phyloP scores from a whole-genome alignment of 2,329 filamentous ascomycete species.

The Gliomastix tumulicola region DNA sequence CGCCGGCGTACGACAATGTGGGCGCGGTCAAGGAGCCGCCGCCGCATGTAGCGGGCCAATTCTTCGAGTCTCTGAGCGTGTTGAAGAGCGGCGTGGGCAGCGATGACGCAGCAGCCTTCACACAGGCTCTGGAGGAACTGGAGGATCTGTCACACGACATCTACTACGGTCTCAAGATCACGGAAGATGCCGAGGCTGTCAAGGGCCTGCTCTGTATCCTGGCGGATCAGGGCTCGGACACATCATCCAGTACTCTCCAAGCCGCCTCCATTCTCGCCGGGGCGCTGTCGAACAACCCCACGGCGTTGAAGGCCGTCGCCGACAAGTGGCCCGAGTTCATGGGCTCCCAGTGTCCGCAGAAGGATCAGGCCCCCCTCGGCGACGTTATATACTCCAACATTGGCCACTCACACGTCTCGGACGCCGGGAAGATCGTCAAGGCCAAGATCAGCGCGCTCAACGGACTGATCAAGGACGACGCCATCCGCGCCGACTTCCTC shows the following conservation, averaged over 20 bases:
- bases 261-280: conserved; percentile 52
- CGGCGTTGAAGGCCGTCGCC: conserved; percentile 45
- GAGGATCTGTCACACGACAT: conserved; percentile 61
- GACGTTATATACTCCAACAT: conserved; percentile 28
- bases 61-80: conserved; percentile 35
- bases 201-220: conserved; percentile 52
- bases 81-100: conserved; percentile 34
- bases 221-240: conserved; percentile 36
- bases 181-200: conserved; percentile 45
- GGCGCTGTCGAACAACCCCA: conserved; percentile 58
- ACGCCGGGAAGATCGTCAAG: conserved; percentile 20
- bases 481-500: conserved; percentile 50
- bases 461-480: conserved; percentile 46
- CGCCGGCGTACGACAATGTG: conserved; percentile 49
- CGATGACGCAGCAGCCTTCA: too few relatives aligned
- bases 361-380: conserved; percentile 18
- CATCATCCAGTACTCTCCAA: too few relatives aligned
- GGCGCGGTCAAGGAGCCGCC: conserved; percentile 50
- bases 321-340: conserved; percentile 37
- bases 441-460: conserved; percentile 43
- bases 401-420: conserved; percentile 6
- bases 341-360: conserved; percentile 24
- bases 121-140: conserved; percentile 49
- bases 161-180: conserved; percentile 60
- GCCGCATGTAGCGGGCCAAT: conserved; percentile 20